These are phyloP conservation scores for Euphorbia corollata DNA, from an alignment of 441 rosid genomes.

Conservation along the genomic window DNA sequence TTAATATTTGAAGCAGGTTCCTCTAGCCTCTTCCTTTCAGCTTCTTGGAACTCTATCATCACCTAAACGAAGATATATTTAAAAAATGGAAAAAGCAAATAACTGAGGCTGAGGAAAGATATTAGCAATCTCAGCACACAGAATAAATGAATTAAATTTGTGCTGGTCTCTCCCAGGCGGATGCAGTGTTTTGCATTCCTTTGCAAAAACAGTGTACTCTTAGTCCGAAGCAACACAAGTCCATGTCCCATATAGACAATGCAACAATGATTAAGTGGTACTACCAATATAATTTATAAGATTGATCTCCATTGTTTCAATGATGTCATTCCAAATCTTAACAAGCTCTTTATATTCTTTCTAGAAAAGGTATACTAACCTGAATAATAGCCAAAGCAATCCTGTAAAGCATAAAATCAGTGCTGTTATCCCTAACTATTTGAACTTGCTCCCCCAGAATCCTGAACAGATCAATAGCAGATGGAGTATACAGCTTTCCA, in stretches of 20 bases:
- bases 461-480: slow-evolving; percentile 98
- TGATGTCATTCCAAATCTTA: slow-evolving; percentile 4
- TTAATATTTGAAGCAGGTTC: slow-evolving; percentile 95
- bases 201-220: slow-evolving; percentile 6
- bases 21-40: slow-evolving; percentile 78
- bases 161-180: not conserved
- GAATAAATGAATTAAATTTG: not conserved
- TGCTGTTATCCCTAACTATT: slow-evolving; percentile 96
- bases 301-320: slow-evolving; percentile 1
- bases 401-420: slow-evolving; percentile 92
- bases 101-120: not conserved
- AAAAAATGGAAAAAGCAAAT: not conserved
- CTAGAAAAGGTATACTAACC: slow-evolving; percentile 42
- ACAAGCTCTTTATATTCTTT: not conserved
- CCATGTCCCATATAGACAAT: not conserved
- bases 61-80: slow-evolving; percentile 45
- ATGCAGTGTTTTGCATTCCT: not conserved
- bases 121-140: not conserved
- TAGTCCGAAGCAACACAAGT: not conserved
- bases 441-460: slow-evolving; percentile 99
- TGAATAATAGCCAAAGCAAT: slow-evolving; percentile 91
- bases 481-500: slow-evolving; percentile 96
- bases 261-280: slow-evolving; percentile 3
- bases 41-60: slow-evolving; percentile 97
- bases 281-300: not conserved